A percentile compares a stretch with the other conserved stretches of the same genome.
These are phyloP conservation scores for Sporothrix globosa DNA, from an alignment of 2,329 filamentous ascomycete species.

Conservation along the genomic window DNA sequence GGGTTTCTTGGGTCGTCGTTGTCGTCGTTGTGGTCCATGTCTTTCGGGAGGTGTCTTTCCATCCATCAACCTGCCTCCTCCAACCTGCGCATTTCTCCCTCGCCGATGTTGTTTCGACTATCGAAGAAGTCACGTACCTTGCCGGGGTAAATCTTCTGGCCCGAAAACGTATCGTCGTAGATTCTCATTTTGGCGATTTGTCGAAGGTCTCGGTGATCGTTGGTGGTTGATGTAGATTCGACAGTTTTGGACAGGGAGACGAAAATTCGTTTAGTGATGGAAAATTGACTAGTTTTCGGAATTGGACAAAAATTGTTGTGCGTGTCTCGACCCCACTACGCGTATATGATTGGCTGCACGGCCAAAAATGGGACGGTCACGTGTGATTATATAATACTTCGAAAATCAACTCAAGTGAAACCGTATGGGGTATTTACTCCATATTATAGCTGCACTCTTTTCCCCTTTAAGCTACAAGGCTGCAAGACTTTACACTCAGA, in stretches of 20 bases:
- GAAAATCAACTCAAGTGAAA: background rate
- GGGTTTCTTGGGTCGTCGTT: background rate
- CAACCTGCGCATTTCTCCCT: background rate
- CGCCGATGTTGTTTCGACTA: slow-evolving; percentile 32
- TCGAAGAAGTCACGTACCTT: slow-evolving; percentile 55
- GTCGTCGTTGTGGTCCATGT: background rate
- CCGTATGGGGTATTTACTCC: background rate
- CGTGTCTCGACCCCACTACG: slow-evolving; percentile 27
- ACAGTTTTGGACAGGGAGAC: slow-evolving; percentile 24
- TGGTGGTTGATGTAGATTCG: slow-evolving; percentile 33
- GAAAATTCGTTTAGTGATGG: slow-evolving; percentile 30
- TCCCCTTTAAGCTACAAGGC: background rate
- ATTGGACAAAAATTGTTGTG: slow-evolving; percentile 41
- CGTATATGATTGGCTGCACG: slow-evolving; percentile 20
- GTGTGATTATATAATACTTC: slow-evolving; percentile 8
- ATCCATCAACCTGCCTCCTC: background rate
- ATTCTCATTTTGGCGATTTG: slow-evolving; percentile 61
- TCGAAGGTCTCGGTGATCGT: slow-evolving; percentile 39
- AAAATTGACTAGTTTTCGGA: slow-evolving; percentile 33
- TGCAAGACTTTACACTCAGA: background rate
- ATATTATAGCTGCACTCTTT: background rate
- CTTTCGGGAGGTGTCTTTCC: background rate
- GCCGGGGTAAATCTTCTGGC: slow-evolving; percentile 68
- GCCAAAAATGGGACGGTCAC: background rate
- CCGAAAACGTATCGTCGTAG: slow-evolving; percentile 69